Percentiles rank a stretch among this genome's conserved stretches.
Evolutionary conservation across 177 flowering plant species (phyloP).

Genomic region (Vitis hybrid): DNA sequence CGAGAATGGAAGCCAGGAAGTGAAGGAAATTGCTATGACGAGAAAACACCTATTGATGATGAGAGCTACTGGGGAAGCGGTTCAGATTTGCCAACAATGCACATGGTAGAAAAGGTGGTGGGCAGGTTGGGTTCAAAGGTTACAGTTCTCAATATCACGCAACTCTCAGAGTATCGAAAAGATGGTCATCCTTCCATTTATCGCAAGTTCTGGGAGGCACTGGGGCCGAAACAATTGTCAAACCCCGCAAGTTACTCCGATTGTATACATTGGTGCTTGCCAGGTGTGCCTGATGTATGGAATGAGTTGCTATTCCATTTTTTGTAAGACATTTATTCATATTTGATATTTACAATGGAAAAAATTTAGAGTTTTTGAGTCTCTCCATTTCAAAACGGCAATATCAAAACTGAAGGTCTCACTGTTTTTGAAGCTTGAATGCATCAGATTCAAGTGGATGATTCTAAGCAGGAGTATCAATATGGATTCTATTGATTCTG

Average conservation of each 20-base stretch:
- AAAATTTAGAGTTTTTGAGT: too few relatives aligned
- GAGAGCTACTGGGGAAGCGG: conserved; percentile 87
- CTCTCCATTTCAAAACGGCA: too few relatives aligned
- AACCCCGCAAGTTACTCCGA: conserved; percentile 79
- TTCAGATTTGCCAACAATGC: conserved; percentile 83
- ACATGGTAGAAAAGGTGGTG: conserved; percentile 53
- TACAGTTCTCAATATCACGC: conserved; percentile 75
- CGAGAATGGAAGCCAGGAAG: conserved; percentile 71
- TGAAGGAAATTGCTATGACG: conserved; percentile 80
- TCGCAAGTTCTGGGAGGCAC: conserved; percentile 77
- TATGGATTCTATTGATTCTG: too few relatives aligned
- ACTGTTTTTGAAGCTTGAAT: too few relatives aligned
- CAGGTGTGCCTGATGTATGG: conserved; percentile 96
- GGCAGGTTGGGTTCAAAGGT: conserved; percentile 51
- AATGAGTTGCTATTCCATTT: conserved; percentile 72
- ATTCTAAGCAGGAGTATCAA: too few relatives aligned
- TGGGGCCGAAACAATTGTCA: conserved; percentile 55
- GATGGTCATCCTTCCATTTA: conserved; percentile 94
- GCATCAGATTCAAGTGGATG: too few relatives aligned
- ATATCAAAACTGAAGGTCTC: too few relatives aligned
- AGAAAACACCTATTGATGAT: conserved; percentile 51
- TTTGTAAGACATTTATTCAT: conserved; percentile 27
- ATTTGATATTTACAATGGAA: too few relatives aligned
- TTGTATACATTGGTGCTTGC: conserved; percentile 97
- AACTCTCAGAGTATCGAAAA: conserved; percentile 81